phyloP scores from a whole-genome alignment of 1,139 yeast species.

The Kodamaea ohmeri region DNA sequence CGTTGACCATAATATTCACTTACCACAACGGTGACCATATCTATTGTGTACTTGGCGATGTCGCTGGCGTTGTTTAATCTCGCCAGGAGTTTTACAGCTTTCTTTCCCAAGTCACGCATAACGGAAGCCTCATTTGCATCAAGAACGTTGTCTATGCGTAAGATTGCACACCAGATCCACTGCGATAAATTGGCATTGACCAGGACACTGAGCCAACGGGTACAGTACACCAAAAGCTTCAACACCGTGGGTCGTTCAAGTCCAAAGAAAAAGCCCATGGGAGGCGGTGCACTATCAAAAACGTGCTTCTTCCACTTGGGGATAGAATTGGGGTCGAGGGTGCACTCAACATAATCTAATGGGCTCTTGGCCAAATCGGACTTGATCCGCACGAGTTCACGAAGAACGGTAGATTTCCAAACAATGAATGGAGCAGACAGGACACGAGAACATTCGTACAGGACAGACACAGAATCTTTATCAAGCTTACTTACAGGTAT shows the following conservation, averaged over 20 bases:
- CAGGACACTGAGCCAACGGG: conserved; percentile 39
- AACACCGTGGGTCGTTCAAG: conserved; percentile 36
- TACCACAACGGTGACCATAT: conserved; percentile 33
- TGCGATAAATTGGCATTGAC: conserved; percentile 29
- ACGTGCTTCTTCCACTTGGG: conserved; percentile 33
- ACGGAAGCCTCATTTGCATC: conserved; percentile 36
- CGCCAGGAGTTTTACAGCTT: conserved; percentile 31
- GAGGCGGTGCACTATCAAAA: conserved; percentile 30
- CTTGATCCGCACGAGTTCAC: conserved; percentile 4
- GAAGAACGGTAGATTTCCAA: conserved; percentile 3
- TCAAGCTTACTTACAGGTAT: too few species aligned
- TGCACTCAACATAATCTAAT: background rate
- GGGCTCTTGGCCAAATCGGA: background rate
- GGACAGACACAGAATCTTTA: too few species aligned
- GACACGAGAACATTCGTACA: background rate
- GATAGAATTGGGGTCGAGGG: conserved; percentile 21
- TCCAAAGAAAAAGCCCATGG: conserved; percentile 20
- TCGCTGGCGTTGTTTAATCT: conserved; percentile 13
- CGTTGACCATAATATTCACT: conserved; percentile 37
- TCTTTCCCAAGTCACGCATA: conserved; percentile 39
- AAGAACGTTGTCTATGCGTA: conserved; percentile 34
- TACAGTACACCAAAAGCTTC: conserved; percentile 34
- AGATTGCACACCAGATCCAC: conserved; percentile 39
- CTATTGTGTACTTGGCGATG: conserved; percentile 27
- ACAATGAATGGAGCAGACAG: background rate